Conservation (phyloP, 2,329 filamentous ascomycete species). For the Exophiala calicioides region DNA sequence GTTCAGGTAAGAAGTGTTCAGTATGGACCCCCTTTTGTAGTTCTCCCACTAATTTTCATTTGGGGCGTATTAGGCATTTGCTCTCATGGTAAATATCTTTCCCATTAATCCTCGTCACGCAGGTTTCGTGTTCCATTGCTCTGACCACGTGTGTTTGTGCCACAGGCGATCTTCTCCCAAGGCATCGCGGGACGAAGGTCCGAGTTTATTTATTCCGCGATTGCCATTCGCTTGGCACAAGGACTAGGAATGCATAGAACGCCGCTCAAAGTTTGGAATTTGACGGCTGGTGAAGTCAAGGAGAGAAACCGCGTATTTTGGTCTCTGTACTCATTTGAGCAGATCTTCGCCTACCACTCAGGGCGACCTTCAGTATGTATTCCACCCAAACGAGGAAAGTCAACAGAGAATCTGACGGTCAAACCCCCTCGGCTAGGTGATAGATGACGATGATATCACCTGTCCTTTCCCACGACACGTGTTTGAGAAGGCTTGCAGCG, state of each 20-base stretch:
- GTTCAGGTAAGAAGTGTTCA: neutral
- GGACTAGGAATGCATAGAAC: conserved; percentile 3
- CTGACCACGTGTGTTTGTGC: too few species aligned
- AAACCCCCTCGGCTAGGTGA: neutral
- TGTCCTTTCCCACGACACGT: neutral
- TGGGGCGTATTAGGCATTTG: too few species aligned
- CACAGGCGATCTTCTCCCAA: too few species aligned
- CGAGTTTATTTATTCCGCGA: neutral
- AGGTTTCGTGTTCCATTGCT: too few species aligned
- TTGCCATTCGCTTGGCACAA: neutral
- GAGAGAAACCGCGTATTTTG: neutral
- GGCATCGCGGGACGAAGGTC: neutral
- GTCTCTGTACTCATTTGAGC: neutral
- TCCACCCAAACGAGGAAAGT: neutral
- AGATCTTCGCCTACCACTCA: conserved; percentile 2
- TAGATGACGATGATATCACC: conserved; percentile 1
- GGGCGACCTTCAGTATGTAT: conserved; percentile 1
- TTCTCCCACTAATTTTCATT: too few species aligned
- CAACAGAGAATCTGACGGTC: neutral
- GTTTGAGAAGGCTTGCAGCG: conserved; percentile 5
- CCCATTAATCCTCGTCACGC: too few species aligned
- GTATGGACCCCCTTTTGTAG: neutral
- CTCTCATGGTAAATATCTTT: too few species aligned
- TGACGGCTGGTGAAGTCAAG: neutral
- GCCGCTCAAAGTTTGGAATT: neutral